Base-by-base conservation (phyloP, 1,284 basidiomycete species). In the Fereydounia khargensis region DNA sequence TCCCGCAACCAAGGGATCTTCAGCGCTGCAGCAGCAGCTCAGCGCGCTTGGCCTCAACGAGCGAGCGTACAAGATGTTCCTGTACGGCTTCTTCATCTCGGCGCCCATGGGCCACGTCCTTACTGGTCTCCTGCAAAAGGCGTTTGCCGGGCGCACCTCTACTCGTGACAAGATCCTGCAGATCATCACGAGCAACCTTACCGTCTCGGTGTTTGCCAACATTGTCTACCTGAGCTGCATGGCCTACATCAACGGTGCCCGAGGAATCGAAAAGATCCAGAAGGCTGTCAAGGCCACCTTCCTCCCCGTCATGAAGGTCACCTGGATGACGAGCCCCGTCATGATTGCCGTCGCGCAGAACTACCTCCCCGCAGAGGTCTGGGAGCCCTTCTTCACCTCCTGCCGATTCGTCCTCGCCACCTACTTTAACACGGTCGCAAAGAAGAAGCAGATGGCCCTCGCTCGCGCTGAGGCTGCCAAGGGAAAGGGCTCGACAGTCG, bases 81-180 rank as follows among this genome's bases (percentile, higher is more conserved):
- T 86, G 21, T 91, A 90, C 68, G 90, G 89, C 58, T 85, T 87
- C 78, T 81, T 86, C 58, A 81, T 91, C 42, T 88, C 87, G n/a
- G 89, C 89, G 5, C 89, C 90, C 2, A 75, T 91, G 31, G 81
- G 84, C 34, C 90, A 91, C 70, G 77, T 82, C 73, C 83, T 91
- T 33, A 69, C 66, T 13, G 65, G 84, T 39, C 64, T 80, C 22
- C 78, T 91, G 41, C 88, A 90, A 75, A 85, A 82, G 56, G 81
- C 81, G 4, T 91, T 92, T 69, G 83, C 83, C 0, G 89, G 89
- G 30, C 85, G 81, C 76, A 86, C 84, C n/a, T 82, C 84, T 8
- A 76, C 83, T 18, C 78, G 79, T 18, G 85, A 85, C 44, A 86
- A 83, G 77, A 71, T 91, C 53, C 83, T 78, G 16, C 61, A 64